Base-by-base conservation (phyloP, 2,329 filamentous ascomycete species). In the Pseudocercospora vitis region DNA sequence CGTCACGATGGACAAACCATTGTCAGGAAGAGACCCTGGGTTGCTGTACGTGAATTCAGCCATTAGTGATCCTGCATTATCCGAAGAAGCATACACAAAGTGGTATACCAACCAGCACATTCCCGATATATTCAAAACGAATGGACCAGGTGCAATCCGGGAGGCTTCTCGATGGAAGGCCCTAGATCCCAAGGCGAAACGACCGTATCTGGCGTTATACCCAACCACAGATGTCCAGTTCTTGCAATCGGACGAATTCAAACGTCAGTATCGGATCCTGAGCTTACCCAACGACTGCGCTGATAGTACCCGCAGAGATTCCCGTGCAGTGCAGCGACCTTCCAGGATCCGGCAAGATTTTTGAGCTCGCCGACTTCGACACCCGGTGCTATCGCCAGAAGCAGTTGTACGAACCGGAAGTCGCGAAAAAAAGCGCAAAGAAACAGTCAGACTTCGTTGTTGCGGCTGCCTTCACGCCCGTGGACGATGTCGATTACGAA, bases 81-180 rank as follows among this genome's bases (percentile, higher is more conserved):
- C 58, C 1, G 28, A 50, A 31, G 48, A 57, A 11, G 33, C 44
- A 6, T 61, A 50, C 45, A 53, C 45, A 3, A 37, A 57, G 29
- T 61, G 56, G 56, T 61, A 61, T 16, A 46, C 55, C n/a, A 9
- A 49, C 2, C 26, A 37, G 18, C 58, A 61, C 31, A 56, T 61
- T 19, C 58, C 56, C n/a, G 58, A 61, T 23, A 42, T 55, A 6
- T 53, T 61, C 32, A 48, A 53, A 19, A 57, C 56, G 1, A 42
- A 3, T 16, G 37, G 37, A n/a, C 19, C 37, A n/a, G 33, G 50
- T n/a, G 56, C 48, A n/a, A 50, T 57, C 14, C 33, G 39, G 21
- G 46, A 55, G 23, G 56, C 56, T 4, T 53, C 39, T 23, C 47
- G 56, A 16, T 61, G 53, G 53, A 29, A 53, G 35, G 35, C 50